Conservation (phyloP, 768 basidiomycete genomes). For the Hygrocybe punicea region DNA sequence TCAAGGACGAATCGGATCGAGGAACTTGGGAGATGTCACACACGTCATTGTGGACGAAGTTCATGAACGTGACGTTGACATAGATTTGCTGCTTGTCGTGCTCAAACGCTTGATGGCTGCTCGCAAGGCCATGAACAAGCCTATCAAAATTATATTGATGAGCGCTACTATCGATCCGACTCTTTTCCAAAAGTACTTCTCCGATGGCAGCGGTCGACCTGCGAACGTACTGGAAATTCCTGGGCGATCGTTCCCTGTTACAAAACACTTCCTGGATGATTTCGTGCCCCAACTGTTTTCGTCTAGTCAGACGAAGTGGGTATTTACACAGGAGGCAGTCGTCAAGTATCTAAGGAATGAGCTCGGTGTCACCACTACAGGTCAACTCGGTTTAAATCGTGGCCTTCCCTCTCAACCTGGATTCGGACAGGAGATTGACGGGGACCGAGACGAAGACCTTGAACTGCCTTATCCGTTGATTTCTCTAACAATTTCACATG, state of each 20-base stretch:
- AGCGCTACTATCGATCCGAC: slow-evolving; percentile 92
- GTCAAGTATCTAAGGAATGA: slow-evolving; percentile 70
- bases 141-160: slow-evolving; percentile 89
- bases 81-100: slow-evolving; percentile 84
- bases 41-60: slow-evolving; percentile 95
- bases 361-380: slow-evolving; percentile 36
- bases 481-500: slow-evolving; percentile 76
- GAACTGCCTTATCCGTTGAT: slow-evolving; percentile 81
- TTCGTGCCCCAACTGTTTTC: slow-evolving; percentile 52
- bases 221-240: slow-evolving; percentile 78
- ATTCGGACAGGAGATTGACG: background rate
- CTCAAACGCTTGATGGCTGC: slow-evolving; percentile 79
- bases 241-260: slow-evolving; percentile 89
- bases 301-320: slow-evolving; percentile 50
- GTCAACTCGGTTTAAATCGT: slow-evolving; percentile 27
- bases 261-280: slow-evolving; percentile 77
- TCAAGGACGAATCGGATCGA: slow-evolving; percentile 21
- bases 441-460: slow-evolving; percentile 46
- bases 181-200: slow-evolving; percentile 87
- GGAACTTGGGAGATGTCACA: slow-evolving; percentile 69
- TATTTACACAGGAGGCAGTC: slow-evolving; percentile 68
- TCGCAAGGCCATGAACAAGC: slow-evolving; percentile 62
- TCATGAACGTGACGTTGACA: slow-evolving; percentile 93
- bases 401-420: slow-evolving; percentile 9
- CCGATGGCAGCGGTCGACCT: slow-evolving; percentile 52